A percentile compares a stretch with the other conserved stretches of the same genome.
phyloP scores from a whole-genome alignment of 1,139 yeast species.

The Lodderomyces metapsilosis region DNA sequence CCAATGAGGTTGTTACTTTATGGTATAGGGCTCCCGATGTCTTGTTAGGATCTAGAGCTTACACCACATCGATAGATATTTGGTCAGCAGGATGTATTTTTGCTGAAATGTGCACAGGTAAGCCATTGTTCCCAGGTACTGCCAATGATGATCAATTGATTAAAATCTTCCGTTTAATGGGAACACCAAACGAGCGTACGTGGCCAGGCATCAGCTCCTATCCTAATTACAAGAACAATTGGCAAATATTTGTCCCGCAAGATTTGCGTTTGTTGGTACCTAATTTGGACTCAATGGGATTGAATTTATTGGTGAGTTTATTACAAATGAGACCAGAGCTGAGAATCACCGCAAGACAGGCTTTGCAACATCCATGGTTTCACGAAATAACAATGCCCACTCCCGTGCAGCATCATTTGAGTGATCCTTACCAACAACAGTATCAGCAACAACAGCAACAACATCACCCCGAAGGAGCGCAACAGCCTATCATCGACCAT shows the following conservation, averaged over 20 bases:
- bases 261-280: conserved; percentile 79
- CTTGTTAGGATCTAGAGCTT: conserved; percentile 88
- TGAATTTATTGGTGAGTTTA: conserved; percentile 73
- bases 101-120: conserved; percentile 98
- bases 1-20: conserved; percentile 94
- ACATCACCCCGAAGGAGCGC: conserved; percentile 9
- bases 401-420: conserved; percentile 32
- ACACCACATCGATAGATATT: conserved; percentile 93
- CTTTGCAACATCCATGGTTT: conserved; percentile 94
- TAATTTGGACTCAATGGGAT: conserved; percentile 72
- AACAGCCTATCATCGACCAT: conserved; percentile 17
- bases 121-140: conserved; percentile 93
- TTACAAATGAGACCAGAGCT: conserved; percentile 92
- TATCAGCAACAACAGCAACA: conserved; percentile 15
- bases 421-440: conserved; percentile 39
- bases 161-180: conserved; percentile 88
- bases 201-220: conserved; percentile 93
- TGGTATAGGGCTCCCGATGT: conserved; percentile 99
- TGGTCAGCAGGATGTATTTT: conserved; percentile 99
- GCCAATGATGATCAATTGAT: conserved; percentile 93
- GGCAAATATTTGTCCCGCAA: conserved; percentile 78
- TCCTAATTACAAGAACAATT: conserved; percentile 81
- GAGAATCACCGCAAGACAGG: conserved; percentile 87
- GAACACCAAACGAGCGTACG: conserved; percentile 91
- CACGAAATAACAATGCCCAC: conserved; percentile 62